Evolutionary conservation across 2,329 filamentous ascomycete species (phyloP).

Genomic region (Paraphaeosphaeria sporulosa): DNA sequence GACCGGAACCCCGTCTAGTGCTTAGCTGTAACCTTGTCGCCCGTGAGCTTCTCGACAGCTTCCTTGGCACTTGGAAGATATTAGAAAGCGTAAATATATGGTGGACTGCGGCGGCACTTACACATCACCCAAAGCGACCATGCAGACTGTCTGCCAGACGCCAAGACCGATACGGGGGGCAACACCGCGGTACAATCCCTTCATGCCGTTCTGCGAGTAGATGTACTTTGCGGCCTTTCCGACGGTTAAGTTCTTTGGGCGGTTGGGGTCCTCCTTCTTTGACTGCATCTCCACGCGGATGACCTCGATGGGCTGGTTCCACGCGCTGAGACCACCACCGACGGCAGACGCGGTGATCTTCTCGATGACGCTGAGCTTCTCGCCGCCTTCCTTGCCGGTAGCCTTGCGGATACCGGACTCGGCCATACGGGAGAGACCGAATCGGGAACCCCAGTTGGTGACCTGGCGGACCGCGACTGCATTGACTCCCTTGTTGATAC

Average conservation of each 20-base stretch:
- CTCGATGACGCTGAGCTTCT: conserved; percentile 81
- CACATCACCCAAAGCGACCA: conserved; percentile 99
- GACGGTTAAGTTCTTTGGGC: conserved; percentile 98
- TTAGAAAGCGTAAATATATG: conserved; percentile 27
- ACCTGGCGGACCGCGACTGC: conserved; percentile 98
- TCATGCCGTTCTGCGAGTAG: conserved; percentile 85
- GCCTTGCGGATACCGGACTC: conserved; percentile 84
- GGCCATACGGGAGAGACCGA: conserved; percentile 89
- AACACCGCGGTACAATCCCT: conserved; percentile 95
- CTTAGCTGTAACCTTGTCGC: conserved; percentile 69
- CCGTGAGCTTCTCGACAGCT: conserved; percentile 69
- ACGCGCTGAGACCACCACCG: conserved; percentile 93
- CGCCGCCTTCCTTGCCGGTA: conserved; percentile 79
- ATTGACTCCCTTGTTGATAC: conserved; percentile 99
- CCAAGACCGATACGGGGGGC: conserved; percentile 91
- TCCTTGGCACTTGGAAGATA: conserved; percentile 65
- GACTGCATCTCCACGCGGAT: conserved; percentile 99
- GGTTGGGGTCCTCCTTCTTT: conserved; percentile 97
- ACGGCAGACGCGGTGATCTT: conserved; percentile 88
- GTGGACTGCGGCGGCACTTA: conserved; percentile 61
- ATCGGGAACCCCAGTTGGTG: conserved; percentile 98
- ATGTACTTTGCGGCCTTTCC: conserved; percentile 85
- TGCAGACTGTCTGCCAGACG: conserved; percentile 99
- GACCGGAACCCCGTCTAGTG: conserved; percentile 58
- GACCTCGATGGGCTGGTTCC: conserved; percentile 99